phyloP scores from a whole-genome alignment of 352 stramenopile species.

The Pythium phragmiticola region DNA sequence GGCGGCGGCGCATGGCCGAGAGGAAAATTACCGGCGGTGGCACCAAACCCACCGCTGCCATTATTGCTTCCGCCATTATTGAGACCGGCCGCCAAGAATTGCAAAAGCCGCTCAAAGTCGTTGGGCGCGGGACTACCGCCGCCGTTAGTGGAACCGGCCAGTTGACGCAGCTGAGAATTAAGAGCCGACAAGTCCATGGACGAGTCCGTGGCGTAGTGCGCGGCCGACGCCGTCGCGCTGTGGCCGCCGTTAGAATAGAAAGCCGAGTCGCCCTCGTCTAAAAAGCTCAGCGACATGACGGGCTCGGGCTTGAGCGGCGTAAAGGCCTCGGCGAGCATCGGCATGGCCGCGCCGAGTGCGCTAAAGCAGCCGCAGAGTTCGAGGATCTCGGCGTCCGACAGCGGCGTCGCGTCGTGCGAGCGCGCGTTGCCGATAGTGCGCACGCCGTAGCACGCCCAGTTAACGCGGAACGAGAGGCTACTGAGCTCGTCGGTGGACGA shows the following conservation, averaged over 20 bases:
- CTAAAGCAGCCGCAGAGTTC: conserved; percentile 16
- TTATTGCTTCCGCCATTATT: not conserved
- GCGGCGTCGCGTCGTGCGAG: conserved; percentile 7
- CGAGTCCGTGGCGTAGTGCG: too few relatives aligned
- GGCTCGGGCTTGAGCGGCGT: not conserved
- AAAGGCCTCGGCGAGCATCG: conserved; percentile 6
- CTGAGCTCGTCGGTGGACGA: conserved; percentile 6
- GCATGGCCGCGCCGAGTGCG: conserved; percentile 9
- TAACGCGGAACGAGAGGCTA: conserved; percentile 1
- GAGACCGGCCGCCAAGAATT: conserved; percentile 4
- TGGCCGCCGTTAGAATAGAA: not conserved
- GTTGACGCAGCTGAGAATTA: conserved; percentile 6
- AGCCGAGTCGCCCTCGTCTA: not conserved
- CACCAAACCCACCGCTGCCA: not conserved
- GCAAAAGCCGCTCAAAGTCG: conserved; percentile 13
- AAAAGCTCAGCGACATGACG: not conserved
- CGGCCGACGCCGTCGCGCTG: too few relatives aligned
- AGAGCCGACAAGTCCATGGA: conserved; percentile 6
- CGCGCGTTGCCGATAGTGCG: conserved; percentile 17
- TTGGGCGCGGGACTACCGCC: not conserved
- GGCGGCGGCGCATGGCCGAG: not conserved
- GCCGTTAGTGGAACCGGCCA: not conserved
- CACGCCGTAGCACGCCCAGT: conserved; percentile 17
- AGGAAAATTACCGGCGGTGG: not conserved
- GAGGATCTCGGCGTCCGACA: conserved; percentile 12